Base-by-base conservation (phyloP, 441 rosid genomes). In the Pelargonium citronellum region DNA sequence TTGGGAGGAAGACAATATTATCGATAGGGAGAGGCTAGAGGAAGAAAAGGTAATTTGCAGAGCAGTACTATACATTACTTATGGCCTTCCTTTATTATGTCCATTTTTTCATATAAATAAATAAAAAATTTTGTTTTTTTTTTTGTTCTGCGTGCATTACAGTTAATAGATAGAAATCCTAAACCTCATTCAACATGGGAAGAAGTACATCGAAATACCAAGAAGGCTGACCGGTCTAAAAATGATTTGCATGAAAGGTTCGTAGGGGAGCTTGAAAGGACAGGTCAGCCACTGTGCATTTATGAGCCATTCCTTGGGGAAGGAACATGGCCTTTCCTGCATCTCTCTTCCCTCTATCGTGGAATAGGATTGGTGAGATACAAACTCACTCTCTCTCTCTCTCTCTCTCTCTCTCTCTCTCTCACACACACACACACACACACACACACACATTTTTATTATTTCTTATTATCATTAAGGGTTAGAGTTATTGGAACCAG, bases 261-360 rank as follows among this genome's bases (percentile, higher is more conserved):
- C 61, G 99, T 92, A 75, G 83, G 91, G 69, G 99, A 92, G 83
- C 97, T 95, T 49, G 85, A 84, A 83, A 83, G 99, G 81, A 90
- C 92, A 44, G 99, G 95, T 74, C 99, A 92, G 77, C 91, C 86
- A 15, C 77, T 95, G 75, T 84, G 91, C 78, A 90, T 95, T 62
- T 95, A 95, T 83, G 99, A 95, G 79, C 97, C 99, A 69, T 95
- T 84, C 79, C 79, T 78, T 71, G 99, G 98, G 55, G 93, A 92
- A 87, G 99, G 96, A 79, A 81, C 89, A 74, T 92, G 99, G 99
- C 79, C 95, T 67, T 95, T 95, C 83, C 86, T 92, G 82, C 98
- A 95, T 79, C 76, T 4, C 17, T 69, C 74, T 76, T 87, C 99
- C 15, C 90, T 95, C 67, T 92, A 95, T 83, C 95, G 88, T 58